phyloP scores from a whole-genome alignment of 2,329 filamentous ascomycete genomes.

The Claviceps cyperi region DNA sequence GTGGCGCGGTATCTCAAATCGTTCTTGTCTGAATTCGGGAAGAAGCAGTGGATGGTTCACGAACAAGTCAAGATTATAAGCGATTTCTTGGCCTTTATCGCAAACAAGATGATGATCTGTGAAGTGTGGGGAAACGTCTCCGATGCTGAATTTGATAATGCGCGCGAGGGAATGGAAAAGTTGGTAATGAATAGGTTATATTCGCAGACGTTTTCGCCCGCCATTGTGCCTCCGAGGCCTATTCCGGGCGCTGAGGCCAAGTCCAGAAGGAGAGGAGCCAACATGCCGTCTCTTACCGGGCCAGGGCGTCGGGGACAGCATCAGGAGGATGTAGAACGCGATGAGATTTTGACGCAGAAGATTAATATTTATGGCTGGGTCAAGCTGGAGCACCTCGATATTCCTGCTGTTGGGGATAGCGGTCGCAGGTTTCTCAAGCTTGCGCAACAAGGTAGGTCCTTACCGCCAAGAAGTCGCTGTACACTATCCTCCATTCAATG shows the following conservation, averaged over 20 bases:
- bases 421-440: constrained; percentile 77
- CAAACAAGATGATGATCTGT: constrained; percentile 94
- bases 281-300: constrained; percentile 44
- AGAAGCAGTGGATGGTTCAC: constrained; percentile 98
- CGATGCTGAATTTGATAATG: constrained; percentile 96
- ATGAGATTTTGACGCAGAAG: constrained; percentile 92
- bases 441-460: constrained; percentile 61
- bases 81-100: constrained; percentile 92
- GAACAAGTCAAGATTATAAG: constrained; percentile 98
- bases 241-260: constrained; percentile 54
- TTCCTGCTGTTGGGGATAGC: constrained; percentile 69
- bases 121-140: constrained; percentile 94
- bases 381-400: constrained; percentile 83
- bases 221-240: constrained; percentile 69
- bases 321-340: constrained; percentile 92
- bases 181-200: constrained; percentile 97
- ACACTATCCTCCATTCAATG: neutral
- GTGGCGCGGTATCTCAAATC: constrained; percentile 92
- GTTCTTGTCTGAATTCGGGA: constrained; percentile 86
- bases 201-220: constrained; percentile 88
- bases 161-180: constrained; percentile 97
- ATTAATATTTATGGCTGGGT: constrained; percentile 96
- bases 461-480: neutral
- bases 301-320: constrained; percentile 88
- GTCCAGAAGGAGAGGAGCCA: constrained; percentile 52